phyloP scores from a whole-genome alignment of 2,329 filamentous ascomycete genomes.

The Pyrenochaeta sp. region DNA sequence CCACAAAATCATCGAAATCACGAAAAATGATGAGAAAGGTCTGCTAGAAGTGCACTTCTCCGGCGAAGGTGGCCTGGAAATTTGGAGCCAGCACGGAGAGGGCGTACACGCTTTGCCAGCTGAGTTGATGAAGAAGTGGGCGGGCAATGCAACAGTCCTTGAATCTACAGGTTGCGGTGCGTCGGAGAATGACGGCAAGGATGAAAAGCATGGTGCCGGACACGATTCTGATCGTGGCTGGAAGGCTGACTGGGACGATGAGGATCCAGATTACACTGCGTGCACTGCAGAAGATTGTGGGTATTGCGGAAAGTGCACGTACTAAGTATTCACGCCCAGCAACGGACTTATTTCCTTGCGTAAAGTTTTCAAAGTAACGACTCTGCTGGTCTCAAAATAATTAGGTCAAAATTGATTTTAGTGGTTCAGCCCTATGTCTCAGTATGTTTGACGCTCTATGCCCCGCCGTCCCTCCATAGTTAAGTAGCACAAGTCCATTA shows the following conservation, averaged over 20 bases:
- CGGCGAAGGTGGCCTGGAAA: constrained; percentile 42
- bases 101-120: constrained; percentile 33
- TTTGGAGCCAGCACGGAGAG: constrained; percentile 42
- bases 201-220: background rate
- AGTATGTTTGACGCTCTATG: constrained; percentile 23
- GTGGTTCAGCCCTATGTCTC: background rate
- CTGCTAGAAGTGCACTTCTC: constrained; percentile 48
- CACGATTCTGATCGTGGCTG: constrained; percentile 12
- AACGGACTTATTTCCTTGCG: background rate
- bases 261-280: constrained; percentile 47
- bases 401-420: background rate
- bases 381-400: background rate
- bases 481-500: constrained; percentile 27
- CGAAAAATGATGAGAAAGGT: constrained; percentile 18
- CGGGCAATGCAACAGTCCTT: background rate
- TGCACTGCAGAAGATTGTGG: constrained; percentile 47
- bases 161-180: background rate
- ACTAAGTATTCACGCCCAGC: constrained; percentile 10
- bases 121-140: constrained; percentile 18
- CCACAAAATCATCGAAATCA: constrained; percentile 39
- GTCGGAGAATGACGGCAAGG: constrained; percentile 4
- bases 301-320: constrained; percentile 50
- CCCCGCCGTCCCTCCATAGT: constrained; percentile 21
- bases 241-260: constrained; percentile 31
- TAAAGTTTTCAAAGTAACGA: background rate